These are phyloP conservation scores for Diaporthe sp. DNA, from an alignment of 2,329 filamentous ascomycete genomes.

Conservation along the genomic window DNA sequence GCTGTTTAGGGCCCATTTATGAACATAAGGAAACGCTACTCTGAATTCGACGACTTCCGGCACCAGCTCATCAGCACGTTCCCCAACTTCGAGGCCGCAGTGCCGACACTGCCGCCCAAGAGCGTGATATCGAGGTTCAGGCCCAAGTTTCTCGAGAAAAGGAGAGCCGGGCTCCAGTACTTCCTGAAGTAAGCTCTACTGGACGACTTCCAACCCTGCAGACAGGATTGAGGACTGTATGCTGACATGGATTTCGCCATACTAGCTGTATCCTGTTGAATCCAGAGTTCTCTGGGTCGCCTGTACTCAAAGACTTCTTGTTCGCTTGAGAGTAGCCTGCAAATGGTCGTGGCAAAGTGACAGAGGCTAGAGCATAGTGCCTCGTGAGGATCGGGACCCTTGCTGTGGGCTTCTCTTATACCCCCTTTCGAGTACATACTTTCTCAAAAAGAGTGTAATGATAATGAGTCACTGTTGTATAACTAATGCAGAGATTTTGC, in stretches of 20 bases:
- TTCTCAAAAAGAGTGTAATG: slow-evolving; percentile 38
- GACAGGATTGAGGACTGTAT: background rate
- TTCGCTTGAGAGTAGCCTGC: slow-evolving; percentile 66
- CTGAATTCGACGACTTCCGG: slow-evolving; percentile 90
- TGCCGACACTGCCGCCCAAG: slow-evolving; percentile 93
- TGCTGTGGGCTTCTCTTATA: slow-evolving; percentile 30
- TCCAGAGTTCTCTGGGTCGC: slow-evolving; percentile 93
- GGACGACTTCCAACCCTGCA: background rate
- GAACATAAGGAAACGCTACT: slow-evolving; percentile 82
- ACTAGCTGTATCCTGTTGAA: slow-evolving; percentile 89
- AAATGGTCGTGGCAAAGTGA: background rate
- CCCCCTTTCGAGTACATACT: slow-evolving; percentile 36
- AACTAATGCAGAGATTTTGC: background rate
- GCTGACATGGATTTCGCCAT: slow-evolving; percentile 41
- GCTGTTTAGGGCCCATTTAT: slow-evolving; percentile 68
- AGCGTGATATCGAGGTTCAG: slow-evolving; percentile 90
- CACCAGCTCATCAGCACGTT: slow-evolving; percentile 82
- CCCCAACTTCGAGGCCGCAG: slow-evolving; percentile 84
- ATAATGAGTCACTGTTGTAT: slow-evolving; percentile 34
- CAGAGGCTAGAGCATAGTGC: background rate
- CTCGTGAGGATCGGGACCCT: background rate
- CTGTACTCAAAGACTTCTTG: slow-evolving; percentile 90
- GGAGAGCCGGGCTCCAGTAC: slow-evolving; percentile 87
- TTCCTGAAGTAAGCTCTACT: slow-evolving; percentile 84
- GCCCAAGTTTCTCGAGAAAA: slow-evolving; percentile 86